Conservation (phyloP, 169 alveolate species). For the Cyclospora cayetanensis region DNA sequence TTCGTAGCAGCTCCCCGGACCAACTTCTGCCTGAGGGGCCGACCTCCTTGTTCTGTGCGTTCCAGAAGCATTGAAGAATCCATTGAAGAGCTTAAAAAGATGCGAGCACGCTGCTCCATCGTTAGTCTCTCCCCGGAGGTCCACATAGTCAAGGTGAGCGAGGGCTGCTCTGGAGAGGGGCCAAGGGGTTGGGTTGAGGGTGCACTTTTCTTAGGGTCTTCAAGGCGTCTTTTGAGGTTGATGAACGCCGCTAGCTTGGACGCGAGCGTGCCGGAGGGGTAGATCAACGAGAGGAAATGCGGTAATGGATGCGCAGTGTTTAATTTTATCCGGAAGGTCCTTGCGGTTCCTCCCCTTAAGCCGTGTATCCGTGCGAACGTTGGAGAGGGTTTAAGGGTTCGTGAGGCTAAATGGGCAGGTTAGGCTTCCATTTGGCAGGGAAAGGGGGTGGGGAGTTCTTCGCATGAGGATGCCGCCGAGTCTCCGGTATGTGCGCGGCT, state of each 20-base stretch:
- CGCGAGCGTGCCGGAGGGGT: too few species aligned
- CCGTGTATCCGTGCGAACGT: slow-evolving; percentile 5
- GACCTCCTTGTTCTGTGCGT: not conserved
- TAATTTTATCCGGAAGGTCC: not conserved
- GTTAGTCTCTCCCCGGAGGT: slow-evolving; percentile 65
- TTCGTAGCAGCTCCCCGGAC: not conserved
- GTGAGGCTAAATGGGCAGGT: not conserved
- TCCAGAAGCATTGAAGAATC: slow-evolving; percentile 69
- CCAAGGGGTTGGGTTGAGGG: not conserved
- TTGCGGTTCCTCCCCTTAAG: not conserved
- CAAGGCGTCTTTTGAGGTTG: too few species aligned
- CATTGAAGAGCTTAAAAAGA: not conserved
- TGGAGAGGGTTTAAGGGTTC: not conserved
- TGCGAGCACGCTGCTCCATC: slow-evolving; percentile 27
- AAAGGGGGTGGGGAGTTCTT: not conserved
- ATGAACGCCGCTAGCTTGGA: too few species aligned
- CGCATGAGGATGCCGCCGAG: too few species aligned
- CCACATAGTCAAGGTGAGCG: slow-evolving; percentile 52
- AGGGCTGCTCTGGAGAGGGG: not conserved
- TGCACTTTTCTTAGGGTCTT: too few species aligned
- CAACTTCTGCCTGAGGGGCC: not conserved
- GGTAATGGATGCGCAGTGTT: too few species aligned
- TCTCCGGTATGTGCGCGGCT: too few species aligned
- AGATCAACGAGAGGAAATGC: too few species aligned
- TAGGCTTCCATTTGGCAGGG: not conserved